Base-by-base conservation (phyloP, 2,329 filamentous ascomycete species). In the Dactylella cylindrospora region DNA sequence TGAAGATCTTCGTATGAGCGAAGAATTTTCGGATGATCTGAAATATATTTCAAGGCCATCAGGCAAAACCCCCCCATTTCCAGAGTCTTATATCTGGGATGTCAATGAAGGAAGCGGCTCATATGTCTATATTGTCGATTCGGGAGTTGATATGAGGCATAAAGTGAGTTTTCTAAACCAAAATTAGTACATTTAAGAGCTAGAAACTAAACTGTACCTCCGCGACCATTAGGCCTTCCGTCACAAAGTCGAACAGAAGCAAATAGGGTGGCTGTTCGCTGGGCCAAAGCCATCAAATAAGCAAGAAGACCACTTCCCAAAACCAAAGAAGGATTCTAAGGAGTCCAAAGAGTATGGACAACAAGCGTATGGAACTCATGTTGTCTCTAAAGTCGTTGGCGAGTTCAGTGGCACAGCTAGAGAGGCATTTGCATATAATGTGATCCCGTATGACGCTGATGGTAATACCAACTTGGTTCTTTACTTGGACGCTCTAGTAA, bases 41-140 rank as follows among this genome's bases (percentile, higher is more conserved):
- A n/a, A n/a, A n/a, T n/a, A n/a, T n/a, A n/a, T n/a, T n/a, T n/a
- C n/a, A n/a, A n/a, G n/a, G n/a, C n/a, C n/a, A n/a, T n/a, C n/a
- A n/a, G n/a, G n/a, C n/a, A n/a, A n/a, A n/a, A n/a, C n/a, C n/a
- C n/a, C n/a, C n/a, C n/a, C n/a, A n/a, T n/a, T n/a, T n/a, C n/a
- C n/a, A n/a, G n/a, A n/a, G n/a, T n/a, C n/a, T n/a, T 61, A 53
- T 12, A 26, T 61, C 5, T 61, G 53, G 20, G 55, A 53, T 19
- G 41, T 19, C 20, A 31, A 43, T 10, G 55, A 61, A 19, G 55
- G 55, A 4, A 39, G 31, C 2, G 33, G 38, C 8, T 6, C 47
- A 19, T 35, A 15, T 17, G 55, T 61, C 1, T 61, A 61, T 22
- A 43, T 53, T 19, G n/a, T 61, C 3, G 55, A 61, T 31, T 19